Percentiles rank a stretch among this genome's conserved stretches.
phyloP scores from a whole-genome alignment of 2,329 filamentous ascomycete genomes.

The Xylariaceae sp. region DNA sequence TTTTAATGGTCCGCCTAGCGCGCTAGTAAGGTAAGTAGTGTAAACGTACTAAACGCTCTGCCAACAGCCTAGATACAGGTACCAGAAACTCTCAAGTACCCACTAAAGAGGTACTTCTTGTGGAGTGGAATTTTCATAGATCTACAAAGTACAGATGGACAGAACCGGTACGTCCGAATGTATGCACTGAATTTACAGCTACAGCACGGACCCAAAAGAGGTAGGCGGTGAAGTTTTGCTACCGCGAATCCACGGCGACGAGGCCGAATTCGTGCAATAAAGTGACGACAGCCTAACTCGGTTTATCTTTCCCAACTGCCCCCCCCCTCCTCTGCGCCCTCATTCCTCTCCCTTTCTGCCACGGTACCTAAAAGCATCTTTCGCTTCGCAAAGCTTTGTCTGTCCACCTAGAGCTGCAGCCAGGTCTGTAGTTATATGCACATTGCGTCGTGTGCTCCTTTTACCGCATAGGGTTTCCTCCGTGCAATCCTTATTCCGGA shows the following conservation, averaged over 20 bases:
- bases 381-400: conserved; percentile 7
- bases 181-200: not conserved
- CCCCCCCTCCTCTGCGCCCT: not conserved
- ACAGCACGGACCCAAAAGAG: not conserved
- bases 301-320: not conserved
- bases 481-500: not conserved
- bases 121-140: no score
- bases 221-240: conserved; percentile 21
- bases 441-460: not conserved
- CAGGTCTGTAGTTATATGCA: not conserved
- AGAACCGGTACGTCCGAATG: not conserved
- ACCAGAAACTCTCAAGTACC: not conserved
- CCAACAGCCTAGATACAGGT: not conserved
- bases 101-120: not conserved
- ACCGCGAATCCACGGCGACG: conserved; percentile 12
- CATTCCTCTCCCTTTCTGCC: conserved; percentile 1
- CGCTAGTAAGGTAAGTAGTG: no score
- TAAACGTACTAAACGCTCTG: no score
- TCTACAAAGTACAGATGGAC: not conserved
- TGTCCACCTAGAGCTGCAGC: not conserved
- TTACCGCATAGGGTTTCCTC: not conserved
- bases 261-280: conserved; percentile 8
- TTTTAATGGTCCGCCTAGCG: no score
- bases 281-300: conserved; percentile 11
- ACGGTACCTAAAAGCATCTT: conserved; percentile 1